Evolutionary conservation across 2,329 filamentous ascomycete species (phyloP).

Genomic region (Phoma sp.): DNA sequence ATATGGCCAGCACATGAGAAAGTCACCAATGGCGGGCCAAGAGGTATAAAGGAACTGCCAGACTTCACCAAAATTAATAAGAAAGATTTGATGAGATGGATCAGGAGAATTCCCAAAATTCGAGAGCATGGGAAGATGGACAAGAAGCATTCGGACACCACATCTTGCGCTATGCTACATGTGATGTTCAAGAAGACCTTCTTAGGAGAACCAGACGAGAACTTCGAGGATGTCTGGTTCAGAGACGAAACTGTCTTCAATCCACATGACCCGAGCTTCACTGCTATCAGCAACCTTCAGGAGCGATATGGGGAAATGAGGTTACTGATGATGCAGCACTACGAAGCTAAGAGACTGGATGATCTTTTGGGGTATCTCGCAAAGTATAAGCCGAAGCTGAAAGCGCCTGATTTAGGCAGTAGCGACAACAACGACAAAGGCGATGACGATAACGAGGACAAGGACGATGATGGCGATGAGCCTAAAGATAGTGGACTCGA

Average conservation of each 20-base stretch:
- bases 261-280: background rate
- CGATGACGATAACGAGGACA: no score
- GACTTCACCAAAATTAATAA: background rate
- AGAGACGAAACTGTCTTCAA: background rate
- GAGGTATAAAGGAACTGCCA: background rate
- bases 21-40: background rate
- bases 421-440: no score
- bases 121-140: no score
- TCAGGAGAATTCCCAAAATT: no score
- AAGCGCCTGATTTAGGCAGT: no score
- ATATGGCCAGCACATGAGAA: background rate
- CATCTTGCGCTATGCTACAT: background rate
- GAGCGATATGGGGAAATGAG: background rate
- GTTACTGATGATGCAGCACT: background rate
- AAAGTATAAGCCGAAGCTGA: no score
- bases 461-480: no score
- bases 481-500: no score
- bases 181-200: background rate
- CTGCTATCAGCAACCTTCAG: background rate
- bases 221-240: background rate
- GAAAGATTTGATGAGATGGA: no score
- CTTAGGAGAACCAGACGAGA: background rate
- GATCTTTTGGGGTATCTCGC: no score
- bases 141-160: background rate
- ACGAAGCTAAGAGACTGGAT: no score